These are phyloP conservation scores for Lepidopterella palustris DNA, from an alignment of 495 filamentous ascomycete genomes.

Conservation along the genomic window DNA sequence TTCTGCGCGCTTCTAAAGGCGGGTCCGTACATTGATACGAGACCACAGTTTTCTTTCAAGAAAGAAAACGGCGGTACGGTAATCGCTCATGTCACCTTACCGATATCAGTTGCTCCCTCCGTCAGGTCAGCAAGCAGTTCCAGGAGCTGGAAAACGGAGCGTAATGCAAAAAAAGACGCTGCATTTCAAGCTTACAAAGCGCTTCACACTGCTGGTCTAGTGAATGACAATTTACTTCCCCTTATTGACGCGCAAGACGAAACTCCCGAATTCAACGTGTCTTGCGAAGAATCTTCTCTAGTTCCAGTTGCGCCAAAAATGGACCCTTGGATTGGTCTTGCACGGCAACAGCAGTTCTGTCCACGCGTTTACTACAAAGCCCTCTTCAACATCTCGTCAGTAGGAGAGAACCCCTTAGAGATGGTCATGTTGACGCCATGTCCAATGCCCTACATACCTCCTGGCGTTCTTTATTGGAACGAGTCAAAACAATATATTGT, in stretches of 20 bases:
- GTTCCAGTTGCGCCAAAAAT: constrained; percentile 48
- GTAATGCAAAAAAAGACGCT: constrained; percentile 70
- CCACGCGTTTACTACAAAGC: constrained; percentile 35
- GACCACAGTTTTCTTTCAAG: constrained; percentile 44
- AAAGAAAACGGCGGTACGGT: constrained; percentile 33
- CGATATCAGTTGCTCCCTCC: constrained; percentile 57
- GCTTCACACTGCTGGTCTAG: constrained; percentile 61
- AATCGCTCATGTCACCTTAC: constrained; percentile 60
- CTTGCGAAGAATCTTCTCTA: constrained; percentile 36
- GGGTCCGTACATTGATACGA: constrained; percentile 48
- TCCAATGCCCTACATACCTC: constrained; percentile 29
- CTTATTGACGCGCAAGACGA: constrained; percentile 39
- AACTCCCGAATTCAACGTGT: constrained; percentile 9
- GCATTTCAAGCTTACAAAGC: constrained; percentile 74
- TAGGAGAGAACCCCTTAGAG: constrained; percentile 12
- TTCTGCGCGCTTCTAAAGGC: constrained; percentile 64
- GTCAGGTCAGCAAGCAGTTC: constrained; percentile 52
- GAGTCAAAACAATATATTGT: constrained; percentile 24
- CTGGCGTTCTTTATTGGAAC: constrained; percentile 45
- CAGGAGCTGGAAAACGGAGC: constrained; percentile 61
- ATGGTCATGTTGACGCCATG: constrained; percentile 40
- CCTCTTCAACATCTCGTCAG: constrained; percentile 33
- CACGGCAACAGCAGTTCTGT: constrained; percentile 46
- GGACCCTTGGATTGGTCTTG: constrained; percentile 61
- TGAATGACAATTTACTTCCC: constrained; percentile 78